Evolutionary conservation across 2,329 filamentous ascomycete species (phyloP).

Genomic region (Ceratocystis variospora): DNA sequence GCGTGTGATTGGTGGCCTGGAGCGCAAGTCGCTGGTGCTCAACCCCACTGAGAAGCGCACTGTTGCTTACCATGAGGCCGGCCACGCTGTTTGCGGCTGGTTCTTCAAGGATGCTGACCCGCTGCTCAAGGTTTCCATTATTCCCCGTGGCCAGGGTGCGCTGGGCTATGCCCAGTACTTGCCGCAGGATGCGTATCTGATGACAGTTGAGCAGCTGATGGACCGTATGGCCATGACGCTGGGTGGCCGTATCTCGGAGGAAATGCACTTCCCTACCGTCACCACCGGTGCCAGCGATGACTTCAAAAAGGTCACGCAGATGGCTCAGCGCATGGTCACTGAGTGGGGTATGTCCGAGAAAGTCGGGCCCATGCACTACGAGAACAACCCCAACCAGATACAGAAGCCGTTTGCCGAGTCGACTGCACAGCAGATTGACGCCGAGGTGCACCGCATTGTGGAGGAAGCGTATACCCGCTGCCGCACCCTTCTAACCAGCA

Average conservation of each 20-base stretch:
- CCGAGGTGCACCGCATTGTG: constrained; percentile 80
- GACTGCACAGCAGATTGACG: constrained; percentile 82
- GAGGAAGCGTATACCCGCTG: constrained; percentile 89
- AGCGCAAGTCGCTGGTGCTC: constrained; percentile 93
- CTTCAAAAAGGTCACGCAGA: constrained; percentile 93
- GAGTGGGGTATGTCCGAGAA: constrained; percentile 97
- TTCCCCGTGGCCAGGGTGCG: constrained; percentile 84
- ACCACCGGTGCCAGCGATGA: constrained; percentile 92
- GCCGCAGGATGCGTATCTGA: constrained; percentile 85
- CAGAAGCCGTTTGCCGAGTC: constrained; percentile 94
- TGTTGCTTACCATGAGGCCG: constrained; percentile 95
- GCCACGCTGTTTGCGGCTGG: constrained; percentile 97
- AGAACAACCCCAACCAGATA: constrained; percentile 65
- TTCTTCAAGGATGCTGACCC: constrained; percentile 95
- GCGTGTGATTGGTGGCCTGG: constrained; percentile 86
- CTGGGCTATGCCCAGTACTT: constrained; percentile 95
- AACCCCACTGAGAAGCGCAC: constrained; percentile 88
- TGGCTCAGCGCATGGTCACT: constrained; percentile 98
- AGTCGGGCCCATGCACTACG: constrained; percentile 84
- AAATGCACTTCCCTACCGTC: constrained; percentile 91
- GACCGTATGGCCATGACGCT: constrained; percentile 99
- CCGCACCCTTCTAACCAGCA: constrained; percentile 64
- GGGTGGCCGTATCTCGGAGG: constrained; percentile 86
- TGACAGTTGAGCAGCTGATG: constrained; percentile 93
- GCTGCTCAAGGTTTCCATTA: constrained; percentile 95